Conservation (phyloP, 495 filamentous ascomycete species). For the Aspergillus sclerotiicarbonarius region DNA sequence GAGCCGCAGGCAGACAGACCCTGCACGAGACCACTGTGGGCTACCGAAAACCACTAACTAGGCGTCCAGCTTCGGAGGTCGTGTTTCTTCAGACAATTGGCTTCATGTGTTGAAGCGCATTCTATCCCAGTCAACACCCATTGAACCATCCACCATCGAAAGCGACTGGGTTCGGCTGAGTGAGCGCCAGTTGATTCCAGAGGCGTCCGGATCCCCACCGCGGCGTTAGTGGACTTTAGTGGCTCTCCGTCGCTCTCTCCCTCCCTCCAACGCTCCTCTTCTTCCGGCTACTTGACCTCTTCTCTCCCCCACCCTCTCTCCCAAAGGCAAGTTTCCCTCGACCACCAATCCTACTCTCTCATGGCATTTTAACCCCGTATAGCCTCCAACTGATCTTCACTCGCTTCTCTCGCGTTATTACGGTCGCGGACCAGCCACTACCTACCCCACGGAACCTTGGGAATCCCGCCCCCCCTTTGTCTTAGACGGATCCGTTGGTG, state of each 20-base stretch:
- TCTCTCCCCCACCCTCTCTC: conserved; percentile 10
- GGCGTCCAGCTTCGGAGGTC: background rate
- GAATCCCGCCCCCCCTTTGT: conserved; percentile 8
- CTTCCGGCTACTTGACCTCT: conserved; percentile 20
- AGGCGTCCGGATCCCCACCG: conserved; percentile 7
- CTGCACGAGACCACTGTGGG: background rate
- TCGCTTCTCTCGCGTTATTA: background rate
- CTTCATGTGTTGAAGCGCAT: background rate
- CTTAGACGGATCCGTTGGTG: conserved; percentile 8
- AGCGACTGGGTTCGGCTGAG: background rate
- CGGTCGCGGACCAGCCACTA: background rate
- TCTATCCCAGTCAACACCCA: background rate
- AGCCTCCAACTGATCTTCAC: conserved; percentile 6
- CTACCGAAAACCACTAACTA: background rate
- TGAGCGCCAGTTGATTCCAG: background rate
- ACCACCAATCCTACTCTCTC: conserved; percentile 14
- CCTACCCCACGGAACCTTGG: background rate
- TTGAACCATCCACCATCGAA: background rate
- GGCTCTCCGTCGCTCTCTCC: conserved; percentile 11
- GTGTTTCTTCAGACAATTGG: background rate
- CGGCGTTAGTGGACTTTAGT: conserved; percentile 14
- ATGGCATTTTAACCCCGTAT: conserved; percentile 16
- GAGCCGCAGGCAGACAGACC: background rate
- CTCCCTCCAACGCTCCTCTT: conserved; percentile 8
- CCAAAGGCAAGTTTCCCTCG: conserved; percentile 17